Evolutionary conservation across 2,329 filamentous ascomycete genomes (phyloP).

Genomic region (Paecilomyces sp.): DNA sequence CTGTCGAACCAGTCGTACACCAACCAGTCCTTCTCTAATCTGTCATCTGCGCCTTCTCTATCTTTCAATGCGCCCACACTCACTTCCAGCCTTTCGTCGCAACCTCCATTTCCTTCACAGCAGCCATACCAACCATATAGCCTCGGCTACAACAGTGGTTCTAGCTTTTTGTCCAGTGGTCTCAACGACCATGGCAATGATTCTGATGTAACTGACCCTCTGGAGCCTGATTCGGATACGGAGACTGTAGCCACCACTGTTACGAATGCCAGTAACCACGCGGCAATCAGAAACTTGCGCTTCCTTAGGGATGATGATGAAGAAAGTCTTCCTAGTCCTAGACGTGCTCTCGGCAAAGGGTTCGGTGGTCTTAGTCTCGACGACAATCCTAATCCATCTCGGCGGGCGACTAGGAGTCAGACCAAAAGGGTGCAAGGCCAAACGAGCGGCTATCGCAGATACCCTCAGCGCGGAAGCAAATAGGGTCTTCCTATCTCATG

Average conservation of each 20-base stretch:
- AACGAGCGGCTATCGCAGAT: slow-evolving; percentile 6
- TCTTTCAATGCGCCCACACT: slow-evolving; percentile 23
- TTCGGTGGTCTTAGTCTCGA: slow-evolving; percentile 27
- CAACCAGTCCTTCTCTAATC: not conserved
- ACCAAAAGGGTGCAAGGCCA: slow-evolving; percentile 10
- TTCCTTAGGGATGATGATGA: slow-evolving; percentile 9
- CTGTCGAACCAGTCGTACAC: slow-evolving; percentile 10
- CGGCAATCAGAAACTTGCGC: slow-evolving; percentile 25
- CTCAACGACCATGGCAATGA: slow-evolving; percentile 18
- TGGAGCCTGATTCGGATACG: slow-evolving; percentile 27
- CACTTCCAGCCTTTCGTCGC: slow-evolving; percentile 20
- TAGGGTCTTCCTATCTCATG: slow-evolving; percentile 2
- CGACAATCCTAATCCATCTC: slow-evolving; percentile 18
- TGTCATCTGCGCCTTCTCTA: slow-evolving; percentile 15
- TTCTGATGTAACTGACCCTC: slow-evolving; percentile 21
- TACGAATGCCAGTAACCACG: slow-evolving; percentile 24
- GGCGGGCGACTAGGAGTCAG: slow-evolving; percentile 30
- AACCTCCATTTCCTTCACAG: slow-evolving; percentile 16
- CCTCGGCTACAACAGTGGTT: not conserved
- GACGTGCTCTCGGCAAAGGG: slow-evolving; percentile 23
- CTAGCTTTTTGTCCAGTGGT: not conserved
- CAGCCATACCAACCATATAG: slow-evolving; percentile 14
- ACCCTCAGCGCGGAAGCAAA: slow-evolving; percentile 10
- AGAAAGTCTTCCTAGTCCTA: slow-evolving; percentile 18
- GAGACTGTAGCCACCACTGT: slow-evolving; percentile 22